Conservation (phyloP, 441 rosid genomes). For the Arabidopsis hybrid region DNA sequence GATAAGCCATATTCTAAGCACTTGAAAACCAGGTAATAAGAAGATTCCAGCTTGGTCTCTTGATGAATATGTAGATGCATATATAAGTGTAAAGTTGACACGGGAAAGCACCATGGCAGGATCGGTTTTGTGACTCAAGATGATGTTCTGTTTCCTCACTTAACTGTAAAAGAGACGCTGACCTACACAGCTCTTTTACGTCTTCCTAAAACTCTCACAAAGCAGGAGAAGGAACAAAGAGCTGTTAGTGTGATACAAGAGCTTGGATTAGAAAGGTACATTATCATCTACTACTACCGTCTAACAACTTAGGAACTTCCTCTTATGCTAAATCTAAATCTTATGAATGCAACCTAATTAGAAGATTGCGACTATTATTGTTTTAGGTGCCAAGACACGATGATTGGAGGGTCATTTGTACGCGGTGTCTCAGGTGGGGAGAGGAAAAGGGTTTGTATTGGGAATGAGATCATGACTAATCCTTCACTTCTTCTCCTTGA, state of each 20-base stretch:
- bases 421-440: conserved; percentile 97
- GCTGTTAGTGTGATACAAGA: conserved; percentile 80
- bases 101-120: conserved; percentile 54
- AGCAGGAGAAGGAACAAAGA: conserved; percentile 72
- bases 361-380: conserved; percentile 12
- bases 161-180: conserved; percentile 91
- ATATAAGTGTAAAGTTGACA: conserved; percentile 27
- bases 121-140: conserved; percentile 98
- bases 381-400: conserved; percentile 87
- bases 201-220: conserved; percentile 71
- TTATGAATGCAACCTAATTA: conserved; percentile 2
- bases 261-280: conserved; percentile 90
- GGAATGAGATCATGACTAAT: conserved; percentile 89
- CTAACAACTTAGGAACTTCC: background rate
- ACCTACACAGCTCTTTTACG: conserved; percentile 87
- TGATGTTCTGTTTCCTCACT: conserved; percentile 93
- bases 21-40: conserved; percentile 71
- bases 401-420: conserved; percentile 94
- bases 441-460: conserved; percentile 89
- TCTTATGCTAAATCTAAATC: background rate
- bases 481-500: conserved; percentile 94
- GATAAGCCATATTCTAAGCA: conserved; percentile 77
- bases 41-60: conserved; percentile 35
- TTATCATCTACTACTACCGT: conserved; percentile 17
- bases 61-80: conserved; percentile 9